Base-by-base conservation (phyloP, 495 filamentous ascomycete genomes). In the Aspergillus nidulans region DNA sequence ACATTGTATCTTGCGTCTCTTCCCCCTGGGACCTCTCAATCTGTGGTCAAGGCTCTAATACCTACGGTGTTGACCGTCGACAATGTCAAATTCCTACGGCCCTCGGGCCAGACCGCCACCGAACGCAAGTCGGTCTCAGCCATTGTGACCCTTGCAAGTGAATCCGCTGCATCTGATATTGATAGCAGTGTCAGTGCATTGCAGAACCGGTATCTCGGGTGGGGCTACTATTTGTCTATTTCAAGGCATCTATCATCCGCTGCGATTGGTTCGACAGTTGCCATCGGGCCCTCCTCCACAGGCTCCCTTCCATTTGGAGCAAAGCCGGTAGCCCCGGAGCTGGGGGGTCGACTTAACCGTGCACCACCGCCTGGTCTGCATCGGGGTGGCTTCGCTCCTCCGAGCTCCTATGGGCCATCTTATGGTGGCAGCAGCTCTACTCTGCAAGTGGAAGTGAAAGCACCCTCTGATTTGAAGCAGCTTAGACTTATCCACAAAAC, bases 401-500 rank as follows among this genome's bases (percentile, higher is more conserved):
- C 92, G 1, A 65, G 80, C 6, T 87, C 86, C 0, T 91, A 88
- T 65, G 79, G 77, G 6, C 63, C 77, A 6, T 46, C 52, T 20
- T 58, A 62, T 19, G 75, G 70, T 24, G 69, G 75, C 62, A 60
- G 53, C 54, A 68, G 65, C 5, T 67, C 77, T 24, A 73, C 79
- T 25, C 72, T 87, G 1, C 82, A 88, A 59, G 86, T 97, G 18
- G 82, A 86, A 13, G 87, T 96, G 12, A 79, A 80, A 49, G 76
- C 87, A 8, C 95, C 94, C 3, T 72, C 78, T 9, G 88, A 97
- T 61, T 81, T 96, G 21, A 87, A 85, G 40, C 82, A 89, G 60
- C 72, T 97, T 2, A 84, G 83, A 42, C 74, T 95, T 30, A 96
- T 99, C 48, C 92, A 99, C 70, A 91, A 85, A 63, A 90, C 91